Conservation (phyloP, 768 basidiomycete species). For the Holtermannia corniformis region DNA sequence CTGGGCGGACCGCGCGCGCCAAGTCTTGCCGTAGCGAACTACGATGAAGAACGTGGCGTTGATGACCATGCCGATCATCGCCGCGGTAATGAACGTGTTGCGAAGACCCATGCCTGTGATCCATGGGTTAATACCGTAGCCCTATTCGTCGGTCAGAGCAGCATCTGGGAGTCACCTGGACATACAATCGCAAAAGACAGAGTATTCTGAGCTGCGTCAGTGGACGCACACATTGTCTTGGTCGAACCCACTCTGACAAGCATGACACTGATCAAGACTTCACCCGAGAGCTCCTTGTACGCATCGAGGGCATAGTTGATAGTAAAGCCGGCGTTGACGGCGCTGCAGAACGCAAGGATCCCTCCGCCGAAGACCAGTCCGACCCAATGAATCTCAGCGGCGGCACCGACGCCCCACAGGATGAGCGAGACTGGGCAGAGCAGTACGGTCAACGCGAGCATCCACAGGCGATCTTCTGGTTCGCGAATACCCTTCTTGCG, state of each 20-base stretch:
- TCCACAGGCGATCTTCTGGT: constrained; percentile 5
- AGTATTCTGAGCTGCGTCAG: constrained; percentile 1
- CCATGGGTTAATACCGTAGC: constrained; percentile 17
- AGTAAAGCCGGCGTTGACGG: not conserved
- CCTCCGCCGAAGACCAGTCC: constrained; percentile 5
- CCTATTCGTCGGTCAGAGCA: constrained; percentile 1
- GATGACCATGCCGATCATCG: constrained; percentile 9
- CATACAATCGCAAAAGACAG: constrained; percentile 6
- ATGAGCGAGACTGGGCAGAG: constrained; percentile 1
- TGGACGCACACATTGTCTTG: not conserved
- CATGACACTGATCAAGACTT: constrained; percentile 2
- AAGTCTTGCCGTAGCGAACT: constrained; percentile 8
- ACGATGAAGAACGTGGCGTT: constrained; percentile 2
- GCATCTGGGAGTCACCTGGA: not conserved
- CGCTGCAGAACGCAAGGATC: constrained; percentile 1
- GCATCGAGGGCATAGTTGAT: constrained; percentile 8
- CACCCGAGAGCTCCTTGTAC: constrained; percentile 7
- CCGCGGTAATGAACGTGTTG: constrained; percentile 8
- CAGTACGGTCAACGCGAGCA: not conserved
- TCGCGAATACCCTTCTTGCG: constrained; percentile 1
- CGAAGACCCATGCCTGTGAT: constrained; percentile 3
- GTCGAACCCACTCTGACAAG: not conserved
- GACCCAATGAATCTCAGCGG: constrained; percentile 5
- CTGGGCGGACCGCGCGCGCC: not conserved
- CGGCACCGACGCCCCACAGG: constrained; percentile 8